A percentile compares a stretch with the other conserved stretches of the same genome.
Conservation (phyloP, 2,329 filamentous ascomycete genomes). For the Westerdykella sp. region DNA sequence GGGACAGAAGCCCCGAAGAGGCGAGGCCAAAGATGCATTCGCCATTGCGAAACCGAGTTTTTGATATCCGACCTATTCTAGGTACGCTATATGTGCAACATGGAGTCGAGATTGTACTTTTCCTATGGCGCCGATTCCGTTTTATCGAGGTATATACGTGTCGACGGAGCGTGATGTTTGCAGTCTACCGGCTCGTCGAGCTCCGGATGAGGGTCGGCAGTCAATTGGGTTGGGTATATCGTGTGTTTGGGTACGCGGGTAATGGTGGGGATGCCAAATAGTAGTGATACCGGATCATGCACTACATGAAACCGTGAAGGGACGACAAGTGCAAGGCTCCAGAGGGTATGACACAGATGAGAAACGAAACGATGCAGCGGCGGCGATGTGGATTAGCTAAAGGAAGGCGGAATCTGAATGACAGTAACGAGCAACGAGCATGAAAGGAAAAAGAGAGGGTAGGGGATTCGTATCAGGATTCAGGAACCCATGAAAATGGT, state of each 20-base stretch:
- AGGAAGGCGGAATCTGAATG: conserved; percentile 8
- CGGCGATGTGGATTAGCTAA: conserved; percentile 5
- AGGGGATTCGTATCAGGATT: conserved; percentile 14
- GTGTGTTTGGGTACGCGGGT: conserved; percentile 1
- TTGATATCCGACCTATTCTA: conserved; percentile 9
- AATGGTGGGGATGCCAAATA: conserved; percentile 5
- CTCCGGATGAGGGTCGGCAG: conserved; percentile 1
- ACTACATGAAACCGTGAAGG: conserved; percentile 23
- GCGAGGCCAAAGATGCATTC: conserved; percentile 24
- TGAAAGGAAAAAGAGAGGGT: conserved; percentile 15
- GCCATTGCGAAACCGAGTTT: conserved; percentile 17
- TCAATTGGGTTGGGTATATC: neutral
- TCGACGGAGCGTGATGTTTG: too few species aligned
- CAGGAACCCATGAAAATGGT: conserved; percentile 11
- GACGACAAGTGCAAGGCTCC: conserved; percentile 7
- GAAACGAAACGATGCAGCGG: conserved; percentile 14
- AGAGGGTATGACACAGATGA: conserved; percentile 17
- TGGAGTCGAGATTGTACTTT: conserved; percentile 8
- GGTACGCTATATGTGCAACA: conserved; percentile 15
- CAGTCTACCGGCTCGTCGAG: neutral
- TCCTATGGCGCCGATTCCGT: neutral
- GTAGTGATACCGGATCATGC: conserved; percentile 16
- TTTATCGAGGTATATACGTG: too few species aligned
- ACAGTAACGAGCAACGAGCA: neutral
- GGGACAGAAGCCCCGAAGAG: conserved; percentile 53